phyloP scores from a whole-genome alignment of 2,329 filamentous ascomycete species.

The Epichloe brachyelytri region DNA sequence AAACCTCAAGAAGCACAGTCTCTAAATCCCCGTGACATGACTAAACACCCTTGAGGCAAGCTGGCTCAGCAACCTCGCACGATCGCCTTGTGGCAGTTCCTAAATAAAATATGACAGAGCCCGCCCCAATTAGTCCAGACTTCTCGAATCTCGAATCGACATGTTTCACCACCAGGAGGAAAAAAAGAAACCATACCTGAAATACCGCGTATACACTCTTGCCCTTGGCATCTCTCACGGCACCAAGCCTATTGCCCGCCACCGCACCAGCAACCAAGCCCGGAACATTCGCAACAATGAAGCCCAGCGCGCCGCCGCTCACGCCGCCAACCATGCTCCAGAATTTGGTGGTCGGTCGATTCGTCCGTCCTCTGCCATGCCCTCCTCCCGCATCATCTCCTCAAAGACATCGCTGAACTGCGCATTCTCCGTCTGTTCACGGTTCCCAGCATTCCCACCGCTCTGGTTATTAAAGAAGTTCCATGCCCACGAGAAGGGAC shows the following conservation, averaged over 20 bases:
- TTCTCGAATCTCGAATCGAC: neutral
- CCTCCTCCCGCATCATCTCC: slow-evolving; percentile 78
- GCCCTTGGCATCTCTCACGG: slow-evolving; percentile 75
- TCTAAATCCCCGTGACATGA: slow-evolving; percentile 47
- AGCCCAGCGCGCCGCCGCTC: slow-evolving; percentile 81
- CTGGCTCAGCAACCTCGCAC: slow-evolving; percentile 68
- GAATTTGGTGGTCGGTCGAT: slow-evolving; percentile 55
- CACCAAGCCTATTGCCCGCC: slow-evolving; percentile 83
- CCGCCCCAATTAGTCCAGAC: neutral
- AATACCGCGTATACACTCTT: slow-evolving; percentile 95
- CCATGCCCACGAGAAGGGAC: slow-evolving; percentile 67
- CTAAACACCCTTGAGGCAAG: slow-evolving; percentile 79
- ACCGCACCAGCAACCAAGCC: slow-evolving; percentile 83
- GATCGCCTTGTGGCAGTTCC: slow-evolving; percentile 73
- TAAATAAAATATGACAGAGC: slow-evolving; percentile 18
- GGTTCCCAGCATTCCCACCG: slow-evolving; percentile 17
- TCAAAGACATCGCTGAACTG: slow-evolving; percentile 87
- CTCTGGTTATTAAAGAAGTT: slow-evolving; percentile 38
- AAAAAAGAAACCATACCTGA: slow-evolving; percentile 27
- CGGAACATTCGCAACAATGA: slow-evolving; percentile 87
- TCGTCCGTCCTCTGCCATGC: slow-evolving; percentile 60
- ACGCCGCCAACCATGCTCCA: slow-evolving; percentile 78
- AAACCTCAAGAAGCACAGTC: neutral
- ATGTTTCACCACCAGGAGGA: neutral
- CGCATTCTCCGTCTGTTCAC: slow-evolving; percentile 49